Percentiles rank a stretch among this genome's conserved stretches.
phyloP scores from a whole-genome alignment of 106 monocot genomes.

The Triglochin maritima region DNA sequence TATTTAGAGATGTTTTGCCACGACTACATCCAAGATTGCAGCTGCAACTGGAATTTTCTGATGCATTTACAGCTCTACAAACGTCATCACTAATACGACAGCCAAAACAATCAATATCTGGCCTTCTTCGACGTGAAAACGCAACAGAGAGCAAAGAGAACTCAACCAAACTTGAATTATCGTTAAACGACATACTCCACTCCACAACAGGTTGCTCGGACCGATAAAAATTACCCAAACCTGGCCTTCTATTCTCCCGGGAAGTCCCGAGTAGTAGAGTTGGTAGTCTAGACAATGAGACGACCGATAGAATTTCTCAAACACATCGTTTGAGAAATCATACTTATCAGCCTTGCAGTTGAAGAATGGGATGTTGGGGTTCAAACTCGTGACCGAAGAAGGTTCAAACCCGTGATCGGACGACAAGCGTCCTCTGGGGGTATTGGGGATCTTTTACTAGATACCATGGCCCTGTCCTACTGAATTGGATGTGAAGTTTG shows the following conservation, averaged over 20 bases:
- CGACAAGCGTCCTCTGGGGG: neutral
- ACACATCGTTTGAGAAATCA: neutral
- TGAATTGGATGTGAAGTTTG: slow-evolving; percentile 1
- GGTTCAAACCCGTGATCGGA: neutral
- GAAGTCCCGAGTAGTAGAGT: neutral
- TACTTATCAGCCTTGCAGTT: neutral
- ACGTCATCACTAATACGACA: neutral
- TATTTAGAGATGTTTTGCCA: neutral
- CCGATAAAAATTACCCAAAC: neutral
- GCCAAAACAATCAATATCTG: neutral
- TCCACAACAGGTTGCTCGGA: neutral
- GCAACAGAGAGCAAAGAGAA: slow-evolving; percentile 6
- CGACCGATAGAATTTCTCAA: neutral
- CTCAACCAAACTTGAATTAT: neutral
- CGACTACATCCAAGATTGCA: neutral
- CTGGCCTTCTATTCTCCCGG: neutral
- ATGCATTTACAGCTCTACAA: neutral
- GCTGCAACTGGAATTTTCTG: neutral
- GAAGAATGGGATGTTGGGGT: neutral
- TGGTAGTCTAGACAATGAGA: slow-evolving; percentile 3
- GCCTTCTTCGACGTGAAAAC: neutral
- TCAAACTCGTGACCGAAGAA: neutral
- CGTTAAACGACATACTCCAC: neutral
- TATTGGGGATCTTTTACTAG: neutral
- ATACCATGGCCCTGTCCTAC: neutral